A percentile compares a stretch with the other conserved stretches of the same genome.
phyloP scores from a whole-genome alignment of 352 stramenopile species.

The Pythium insidiosum region DNA sequence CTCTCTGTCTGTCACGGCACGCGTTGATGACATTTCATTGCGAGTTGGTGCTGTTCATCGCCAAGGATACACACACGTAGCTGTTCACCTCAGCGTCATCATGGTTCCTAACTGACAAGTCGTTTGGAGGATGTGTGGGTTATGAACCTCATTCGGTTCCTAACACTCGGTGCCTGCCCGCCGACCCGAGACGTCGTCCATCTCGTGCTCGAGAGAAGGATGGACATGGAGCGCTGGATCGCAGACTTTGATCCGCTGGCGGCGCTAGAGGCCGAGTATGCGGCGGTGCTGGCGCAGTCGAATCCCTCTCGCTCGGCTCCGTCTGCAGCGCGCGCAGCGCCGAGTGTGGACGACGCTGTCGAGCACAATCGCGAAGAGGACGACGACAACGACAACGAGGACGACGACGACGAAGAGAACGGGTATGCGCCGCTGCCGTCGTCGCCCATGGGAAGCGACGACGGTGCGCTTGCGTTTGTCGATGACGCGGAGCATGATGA shows the following conservation, averaged over 20 bases:
- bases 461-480: conserved; percentile 6
- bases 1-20: no score
- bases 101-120: no score
- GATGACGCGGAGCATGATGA: conserved; percentile 6
- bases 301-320: not conserved
- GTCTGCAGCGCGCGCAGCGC: not conserved
- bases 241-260: conserved; percentile 36
- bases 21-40: no score
- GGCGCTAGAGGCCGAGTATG: conserved; percentile 55
- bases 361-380: conserved; percentile 19
- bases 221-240: conserved; percentile 25
- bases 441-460: conserved; percentile 11
- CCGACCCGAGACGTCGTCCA: no score
- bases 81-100: no score
- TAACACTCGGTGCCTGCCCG: no score
- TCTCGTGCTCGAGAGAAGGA: no score
- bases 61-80: no score
- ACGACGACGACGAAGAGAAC: not conserved
- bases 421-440: conserved; percentile 13
- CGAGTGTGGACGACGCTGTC: not conserved
- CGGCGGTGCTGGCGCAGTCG: conserved; percentile 35
- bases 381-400: conserved; percentile 15
- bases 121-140: no score
- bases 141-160: no score
- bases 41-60: no score